Evolutionary conservation across 2,329 filamentous ascomycete genomes (phyloP).

Genomic region (Sclerotinia trifoliorum): DNA sequence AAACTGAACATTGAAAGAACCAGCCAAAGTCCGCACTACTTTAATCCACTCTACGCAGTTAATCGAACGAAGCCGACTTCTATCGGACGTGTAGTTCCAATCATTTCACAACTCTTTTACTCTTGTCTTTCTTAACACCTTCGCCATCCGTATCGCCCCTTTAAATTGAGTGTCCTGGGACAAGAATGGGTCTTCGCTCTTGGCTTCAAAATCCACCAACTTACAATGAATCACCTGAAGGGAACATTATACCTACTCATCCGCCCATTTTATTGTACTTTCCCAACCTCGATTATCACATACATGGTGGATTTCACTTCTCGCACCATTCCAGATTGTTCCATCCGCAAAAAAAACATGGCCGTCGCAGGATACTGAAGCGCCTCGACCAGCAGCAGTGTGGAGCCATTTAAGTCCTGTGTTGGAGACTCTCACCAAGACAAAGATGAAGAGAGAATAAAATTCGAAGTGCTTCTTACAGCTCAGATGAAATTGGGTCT

Average conservation of each 20-base stretch:
- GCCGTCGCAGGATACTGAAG: background rate
- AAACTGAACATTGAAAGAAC: background rate
- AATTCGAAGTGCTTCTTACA: background rate
- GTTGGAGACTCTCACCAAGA: background rate
- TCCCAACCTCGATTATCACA: background rate
- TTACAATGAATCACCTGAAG: background rate
- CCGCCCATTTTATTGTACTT: too few species aligned
- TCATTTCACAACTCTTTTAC: too few species aligned
- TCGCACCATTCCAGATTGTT: background rate
- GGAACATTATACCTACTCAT: background rate
- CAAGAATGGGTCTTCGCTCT: background rate
- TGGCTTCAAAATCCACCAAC: too few species aligned
- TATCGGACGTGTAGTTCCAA: background rate
- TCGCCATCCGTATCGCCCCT: background rate
- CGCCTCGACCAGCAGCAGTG: too few species aligned
- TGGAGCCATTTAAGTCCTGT: too few species aligned
- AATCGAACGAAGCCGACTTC: background rate
- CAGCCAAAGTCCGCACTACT: too few species aligned
- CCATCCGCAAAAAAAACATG: background rate
- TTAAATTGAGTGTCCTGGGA: background rate
- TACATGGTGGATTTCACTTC: background rate
- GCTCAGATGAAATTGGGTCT: too few species aligned
- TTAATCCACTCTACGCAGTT: background rate
- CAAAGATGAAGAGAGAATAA: background rate
- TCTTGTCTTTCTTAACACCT: background rate